These are phyloP conservation scores for Fusarium begoniae DNA, from an alignment of 2,329 filamentous ascomycete species.

Conservation along the genomic window DNA sequence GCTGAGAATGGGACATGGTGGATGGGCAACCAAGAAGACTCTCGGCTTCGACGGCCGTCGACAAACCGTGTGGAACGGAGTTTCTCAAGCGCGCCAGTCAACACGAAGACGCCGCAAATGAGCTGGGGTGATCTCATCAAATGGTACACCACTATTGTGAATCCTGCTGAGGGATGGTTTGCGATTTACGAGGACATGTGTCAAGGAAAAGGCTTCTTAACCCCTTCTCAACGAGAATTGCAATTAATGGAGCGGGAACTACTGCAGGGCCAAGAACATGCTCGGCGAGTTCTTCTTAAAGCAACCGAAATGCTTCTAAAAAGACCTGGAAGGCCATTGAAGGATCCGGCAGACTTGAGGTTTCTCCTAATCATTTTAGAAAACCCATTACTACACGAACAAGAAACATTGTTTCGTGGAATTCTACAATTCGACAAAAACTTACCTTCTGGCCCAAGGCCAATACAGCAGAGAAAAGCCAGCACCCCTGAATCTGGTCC, in stretches of 20 bases:
- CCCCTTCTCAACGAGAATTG: conserved; percentile 49
- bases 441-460: background rate
- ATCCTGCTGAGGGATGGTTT: conserved; percentile 74
- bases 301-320: conserved; percentile 82
- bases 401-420: conserved; percentile 53
- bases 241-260: conserved; percentile 58
- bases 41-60: conserved; percentile 26
- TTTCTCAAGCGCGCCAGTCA: conserved; percentile 19
- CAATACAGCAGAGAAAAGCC: conserved; percentile 28
- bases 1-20: conserved; percentile 87
- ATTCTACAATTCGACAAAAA: conserved; percentile 47
- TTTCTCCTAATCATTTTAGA: conserved; percentile 81
- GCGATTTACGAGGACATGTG: conserved; percentile 64
- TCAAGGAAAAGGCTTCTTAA: conserved; percentile 41
- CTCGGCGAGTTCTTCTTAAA: conserved; percentile 77
- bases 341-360: conserved; percentile 74
- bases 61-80: conserved; percentile 27
- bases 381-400: conserved; percentile 76
- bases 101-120: conserved; percentile 68
- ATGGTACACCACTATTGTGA: conserved; percentile 78
- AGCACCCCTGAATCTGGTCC: conserved; percentile 50
- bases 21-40: conserved; percentile 67
- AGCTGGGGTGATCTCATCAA: conserved; percentile 76
- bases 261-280: conserved; percentile 70
- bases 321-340: conserved; percentile 76